A percentile compares a stretch with the other conserved stretches of the same genome.
phyloP scores from a whole-genome alignment of 495 filamentous ascomycete genomes.

The Hypoxylon perforatum region DNA sequence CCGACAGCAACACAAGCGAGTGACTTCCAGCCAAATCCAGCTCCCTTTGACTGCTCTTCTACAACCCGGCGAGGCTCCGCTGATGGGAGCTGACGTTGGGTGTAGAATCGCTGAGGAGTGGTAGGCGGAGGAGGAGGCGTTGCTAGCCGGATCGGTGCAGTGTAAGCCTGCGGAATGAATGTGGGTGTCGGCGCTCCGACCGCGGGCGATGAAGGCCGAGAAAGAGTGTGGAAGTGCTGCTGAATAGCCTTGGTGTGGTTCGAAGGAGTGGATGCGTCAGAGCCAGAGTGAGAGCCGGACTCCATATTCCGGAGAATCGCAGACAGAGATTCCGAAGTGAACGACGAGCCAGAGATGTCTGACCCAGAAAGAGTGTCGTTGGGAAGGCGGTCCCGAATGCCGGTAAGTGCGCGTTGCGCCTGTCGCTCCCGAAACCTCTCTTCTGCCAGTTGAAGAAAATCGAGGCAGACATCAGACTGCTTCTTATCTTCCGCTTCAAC shows the following conservation, averaged over 20 bases:
- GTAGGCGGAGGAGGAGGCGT: not conserved
- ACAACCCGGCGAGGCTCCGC: conserved; percentile 15
- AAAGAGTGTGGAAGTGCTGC: conserved; percentile 6
- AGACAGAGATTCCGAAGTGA: not conserved
- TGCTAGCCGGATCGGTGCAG: not conserved
- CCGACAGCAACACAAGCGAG: conserved; percentile 35
- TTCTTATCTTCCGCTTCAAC: not conserved
- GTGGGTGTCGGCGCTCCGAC: not conserved
- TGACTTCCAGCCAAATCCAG: conserved; percentile 35
- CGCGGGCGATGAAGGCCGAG: not conserved
- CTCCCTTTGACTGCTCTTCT: conserved; percentile 3
- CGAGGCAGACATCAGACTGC: not conserved
- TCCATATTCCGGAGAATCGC: not conserved
- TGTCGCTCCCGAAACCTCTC: not conserved
- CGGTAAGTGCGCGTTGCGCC: not conserved
- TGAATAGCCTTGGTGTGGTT: not conserved
- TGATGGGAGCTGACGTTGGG: conserved; percentile 25
- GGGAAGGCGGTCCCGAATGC: not conserved
- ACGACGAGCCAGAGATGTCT: no score
- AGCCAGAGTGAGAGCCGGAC: not conserved
- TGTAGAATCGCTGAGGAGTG: conserved; percentile 11
- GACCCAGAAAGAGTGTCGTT: no score
- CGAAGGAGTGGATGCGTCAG: not conserved
- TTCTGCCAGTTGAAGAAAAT: not conserved
- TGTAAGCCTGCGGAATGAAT: not conserved